Evolutionary conservation across 2,329 filamentous ascomycete species (phyloP), one percentile per base, ranked within the genome.

Genomic region (Curvularia spicifera): DNA sequence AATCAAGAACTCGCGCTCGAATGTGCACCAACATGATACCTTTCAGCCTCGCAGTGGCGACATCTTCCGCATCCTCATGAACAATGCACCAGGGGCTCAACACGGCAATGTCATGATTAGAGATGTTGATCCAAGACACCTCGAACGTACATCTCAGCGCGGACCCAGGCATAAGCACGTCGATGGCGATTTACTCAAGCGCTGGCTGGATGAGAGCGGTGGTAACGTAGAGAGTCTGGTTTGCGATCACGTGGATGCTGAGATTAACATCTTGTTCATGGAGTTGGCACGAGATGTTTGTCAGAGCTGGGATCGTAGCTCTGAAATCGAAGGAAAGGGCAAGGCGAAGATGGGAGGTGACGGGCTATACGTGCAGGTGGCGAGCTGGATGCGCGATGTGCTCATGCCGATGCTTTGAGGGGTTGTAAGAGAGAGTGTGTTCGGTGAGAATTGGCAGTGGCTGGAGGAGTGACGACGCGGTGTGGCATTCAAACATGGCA

Each of bases 181-280:
- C 5, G 76, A 82, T 59, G 80, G 79, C 0, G 79, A 82, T 63
- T 42, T 78, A 4, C 52, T 82, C 5, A 60, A 61, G 12, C 52
- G 73, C 9, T 73, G 76, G 39, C 50, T 81, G 8, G 59, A 60
- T 12, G 60, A 63, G 18, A 65, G 66, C 13, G 65, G 66, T 15
- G 60, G 63, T 2, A 69, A 70, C 33, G 10, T 75, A 9, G 29
- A 45, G 13, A 20, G 9, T 0, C 46, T 74, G 46, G 33, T 71
- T 1, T 37, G 51, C 2, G 53, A 53, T 5, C 56, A 52, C 4
- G 67, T 63, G 5, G 70, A 73, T 5, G 42, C 48, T 13, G 69
- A 67, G 7, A 64, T 76, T 15, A 20, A 29, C 18, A 48, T 37
- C 18, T 52, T 73, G 35, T 72, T 73, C 33, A 24, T 51, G 33